Evolutionary conservation across 257 asterid genomes (phyloP), one percentile per base, ranked within the genome.

Genomic region (Nicotiana paniculata): DNA sequence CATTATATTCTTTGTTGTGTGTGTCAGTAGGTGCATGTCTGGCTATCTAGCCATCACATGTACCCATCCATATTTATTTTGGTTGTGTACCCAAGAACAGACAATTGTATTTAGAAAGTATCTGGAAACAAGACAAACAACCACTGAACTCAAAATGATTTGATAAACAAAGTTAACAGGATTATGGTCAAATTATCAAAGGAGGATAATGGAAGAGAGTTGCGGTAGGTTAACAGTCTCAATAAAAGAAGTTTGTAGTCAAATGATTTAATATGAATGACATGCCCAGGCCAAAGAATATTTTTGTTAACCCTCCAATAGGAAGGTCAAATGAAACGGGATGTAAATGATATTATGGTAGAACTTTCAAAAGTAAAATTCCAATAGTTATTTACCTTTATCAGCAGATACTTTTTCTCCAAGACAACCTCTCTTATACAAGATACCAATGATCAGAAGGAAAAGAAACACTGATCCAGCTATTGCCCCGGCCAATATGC

Each of bases 361-460:
- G 32, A 4, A 72, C 39, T 24, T 74, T 74, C 75, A 4, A 39
- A 57, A 35, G 21, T 10, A 26, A 58, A 17, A 8, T 79, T 59
- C 58, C 39, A 10, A 16, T 30, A 26, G 17, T 46, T 43, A 69
- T 43, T 10, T 88, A 95, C 98, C 98, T 80, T 86, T 89, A 69
- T 95, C 94, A 64, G 87, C 72, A 32, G 93, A 81, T 66, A 16
- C 81, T 80, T 90, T 86, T 76, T 93, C 86, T 58, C 91, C 93
- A 28, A 90, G 87, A 83, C 53, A 87, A 28, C 93, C 93, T 79
- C 82, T 85, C 84, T 76, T 82, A 55, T 28, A 83, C 85, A 91
- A 81, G 82, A 91, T 55, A 53, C 85, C 89, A 16, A 92, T 86
- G 77, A 91, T 37, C 75, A 94, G 76, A 80, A 91, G 75, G 70